These are phyloP conservation scores for Tinospora cordifolia DNA, from an alignment of 164 flowering plant genomes.

Conservation along the genomic window DNA sequence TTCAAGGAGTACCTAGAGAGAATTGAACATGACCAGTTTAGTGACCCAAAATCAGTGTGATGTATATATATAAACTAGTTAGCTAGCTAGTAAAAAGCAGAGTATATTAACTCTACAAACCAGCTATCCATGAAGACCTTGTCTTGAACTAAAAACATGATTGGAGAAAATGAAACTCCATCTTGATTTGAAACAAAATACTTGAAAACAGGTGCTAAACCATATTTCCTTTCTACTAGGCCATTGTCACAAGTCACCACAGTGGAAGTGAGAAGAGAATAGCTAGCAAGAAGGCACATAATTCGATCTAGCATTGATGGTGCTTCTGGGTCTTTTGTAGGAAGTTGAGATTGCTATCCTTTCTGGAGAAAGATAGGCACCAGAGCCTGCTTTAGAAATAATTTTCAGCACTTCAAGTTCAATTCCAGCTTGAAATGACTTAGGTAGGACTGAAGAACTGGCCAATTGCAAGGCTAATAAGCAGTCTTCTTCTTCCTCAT, in stretches of 20 bases:
- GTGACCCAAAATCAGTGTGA: background rate
- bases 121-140: constrained; percentile 86
- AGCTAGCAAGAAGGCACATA: constrained; percentile 59
- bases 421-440: constrained; percentile 58
- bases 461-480: constrained; percentile 61
- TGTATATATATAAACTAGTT: background rate
- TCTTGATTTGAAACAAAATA: constrained; percentile 55
- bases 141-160: constrained; percentile 65
- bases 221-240: constrained; percentile 50
- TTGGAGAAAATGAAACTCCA: constrained; percentile 54
- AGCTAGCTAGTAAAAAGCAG: too few relatives aligned
- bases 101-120: constrained; percentile 19
- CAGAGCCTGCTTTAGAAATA: constrained; percentile 51
- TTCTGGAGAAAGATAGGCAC: constrained; percentile 37
- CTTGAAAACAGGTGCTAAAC: constrained; percentile 61
- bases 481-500: constrained; percentile 48
- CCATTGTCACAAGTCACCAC: constrained; percentile 28
- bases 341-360: constrained; percentile 56
- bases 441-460: constrained; percentile 55
- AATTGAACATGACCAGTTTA: background rate
- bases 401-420: constrained; percentile 73
- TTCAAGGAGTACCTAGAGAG: constrained; percentile 56
- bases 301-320: constrained; percentile 68
- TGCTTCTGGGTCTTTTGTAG: constrained; percentile 59
- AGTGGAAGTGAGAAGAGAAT: constrained; percentile 46